phyloP scores from a whole-genome alignment of 2,329 filamentous ascomycete genomes.

The Penicillium sp. region DNA sequence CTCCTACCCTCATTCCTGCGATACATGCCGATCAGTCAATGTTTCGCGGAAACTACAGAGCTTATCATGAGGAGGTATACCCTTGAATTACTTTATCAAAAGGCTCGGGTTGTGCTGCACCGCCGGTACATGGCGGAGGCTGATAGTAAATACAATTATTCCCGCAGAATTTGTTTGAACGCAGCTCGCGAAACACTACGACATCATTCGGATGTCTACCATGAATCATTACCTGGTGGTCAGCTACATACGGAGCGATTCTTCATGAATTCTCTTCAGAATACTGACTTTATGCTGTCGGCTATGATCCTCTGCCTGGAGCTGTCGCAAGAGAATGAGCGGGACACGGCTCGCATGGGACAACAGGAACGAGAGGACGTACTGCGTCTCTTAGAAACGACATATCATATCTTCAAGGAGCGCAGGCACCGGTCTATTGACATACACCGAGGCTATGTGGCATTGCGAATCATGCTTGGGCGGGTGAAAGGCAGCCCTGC shows the following conservation, averaged over 20 bases:
- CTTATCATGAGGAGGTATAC: conserved; percentile 58
- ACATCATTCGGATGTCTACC: conserved; percentile 55
- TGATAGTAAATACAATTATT: conserved; percentile 46
- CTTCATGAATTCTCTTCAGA: conserved; percentile 62
- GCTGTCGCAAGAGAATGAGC: conserved; percentile 28
- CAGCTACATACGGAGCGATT: conserved; percentile 58
- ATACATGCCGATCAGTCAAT: conserved; percentile 36
- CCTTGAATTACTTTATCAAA: conserved; percentile 57
- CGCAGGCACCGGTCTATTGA: conserved; percentile 29
- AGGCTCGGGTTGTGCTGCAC: conserved; percentile 59
- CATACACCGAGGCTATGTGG: conserved; percentile 32
- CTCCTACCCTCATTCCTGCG: conserved; percentile 26
- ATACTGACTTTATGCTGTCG: conserved; percentile 66
- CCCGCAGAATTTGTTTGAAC: conserved; percentile 51
- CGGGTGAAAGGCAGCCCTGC: conserved; percentile 19
- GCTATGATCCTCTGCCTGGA: conserved; percentile 63
- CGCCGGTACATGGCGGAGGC: conserved; percentile 53
- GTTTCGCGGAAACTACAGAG: conserved; percentile 54
- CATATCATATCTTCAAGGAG: conserved; percentile 33
- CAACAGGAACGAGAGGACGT: conserved; percentile 25
- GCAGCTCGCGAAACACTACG: conserved; percentile 54
- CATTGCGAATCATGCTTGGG: conserved; percentile 34
- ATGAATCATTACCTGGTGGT: conserved; percentile 59
- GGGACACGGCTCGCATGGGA: conserved; percentile 6
- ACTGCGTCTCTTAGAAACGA: conserved; percentile 29